phyloP scores from a whole-genome alignment of 441 rosid genomes.

The Gossypium davidsonii region DNA sequence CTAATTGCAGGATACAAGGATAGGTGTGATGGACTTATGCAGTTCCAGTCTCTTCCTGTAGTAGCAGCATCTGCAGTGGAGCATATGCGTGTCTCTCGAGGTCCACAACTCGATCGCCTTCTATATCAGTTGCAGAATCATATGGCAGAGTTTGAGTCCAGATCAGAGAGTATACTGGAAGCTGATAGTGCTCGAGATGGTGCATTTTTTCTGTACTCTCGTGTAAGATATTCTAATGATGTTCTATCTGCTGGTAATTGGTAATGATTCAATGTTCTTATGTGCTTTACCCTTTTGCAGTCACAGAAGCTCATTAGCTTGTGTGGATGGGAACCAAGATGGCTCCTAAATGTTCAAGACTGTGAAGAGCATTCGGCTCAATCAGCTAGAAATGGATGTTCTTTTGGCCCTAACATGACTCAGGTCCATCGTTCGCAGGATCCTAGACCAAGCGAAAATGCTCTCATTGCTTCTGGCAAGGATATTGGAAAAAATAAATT shows the following conservation, averaged over 20 bases:
- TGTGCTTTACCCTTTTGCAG: slow-evolving; percentile 33
- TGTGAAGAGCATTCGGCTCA: slow-evolving; percentile 29
- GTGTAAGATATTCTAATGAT: slow-evolving; percentile 42
- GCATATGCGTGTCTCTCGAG: slow-evolving; percentile 69
- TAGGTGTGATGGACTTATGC: slow-evolving; percentile 95
- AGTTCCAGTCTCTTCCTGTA: slow-evolving; percentile 80
- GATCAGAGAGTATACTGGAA: slow-evolving; percentile 50
- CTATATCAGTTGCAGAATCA: slow-evolving; percentile 61
- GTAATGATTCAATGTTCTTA: slow-evolving; percentile 2
- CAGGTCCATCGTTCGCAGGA: slow-evolving; percentile 24
- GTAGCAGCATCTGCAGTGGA: slow-evolving; percentile 70
- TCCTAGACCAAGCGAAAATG: slow-evolving; percentile 72
- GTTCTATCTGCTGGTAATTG: slow-evolving; percentile 12
- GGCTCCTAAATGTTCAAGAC: slow-evolving; percentile 94
- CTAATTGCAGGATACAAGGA: slow-evolving; percentile 96
- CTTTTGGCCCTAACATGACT: too few relatives aligned
- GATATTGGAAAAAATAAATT: slow-evolving; percentile 66
- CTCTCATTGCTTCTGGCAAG: slow-evolving; percentile 65
- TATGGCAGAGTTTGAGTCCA: slow-evolving; percentile 47
- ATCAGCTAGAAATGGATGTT: too few relatives aligned
- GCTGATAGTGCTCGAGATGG: slow-evolving; percentile 51
- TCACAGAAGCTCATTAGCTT: slow-evolving; percentile 94
- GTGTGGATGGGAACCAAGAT: slow-evolving; percentile 99
- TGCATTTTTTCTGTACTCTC: slow-evolving; percentile 45
- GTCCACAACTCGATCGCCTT: slow-evolving; percentile 61